These are phyloP conservation scores for Metschnikowia drakensbergensis DNA, from an alignment of 805 yeast species.

Conservation along the genomic window DNA sequence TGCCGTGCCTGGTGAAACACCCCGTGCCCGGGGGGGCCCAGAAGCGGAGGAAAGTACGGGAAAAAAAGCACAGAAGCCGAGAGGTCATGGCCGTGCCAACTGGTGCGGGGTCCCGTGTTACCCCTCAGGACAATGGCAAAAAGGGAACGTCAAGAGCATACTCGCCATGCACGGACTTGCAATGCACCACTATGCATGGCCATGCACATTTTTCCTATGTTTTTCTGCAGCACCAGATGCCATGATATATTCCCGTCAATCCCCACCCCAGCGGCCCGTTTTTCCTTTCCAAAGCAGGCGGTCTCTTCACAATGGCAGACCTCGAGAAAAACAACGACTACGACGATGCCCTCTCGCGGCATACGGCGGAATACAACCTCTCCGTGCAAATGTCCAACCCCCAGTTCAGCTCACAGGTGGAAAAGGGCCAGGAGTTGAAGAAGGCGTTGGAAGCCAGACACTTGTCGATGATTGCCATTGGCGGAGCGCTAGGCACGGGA, in stretches of 20 bases:
- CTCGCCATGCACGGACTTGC: neutral
- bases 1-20: neutral
- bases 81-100: neutral
- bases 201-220: neutral
- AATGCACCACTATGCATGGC: neutral
- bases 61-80: neutral
- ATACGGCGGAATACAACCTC: constrained; percentile 47
- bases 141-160: neutral
- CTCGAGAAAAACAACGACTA: constrained; percentile 22
- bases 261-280: neutral
- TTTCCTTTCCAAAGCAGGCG: neutral
- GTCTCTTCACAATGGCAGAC: constrained; percentile 10
- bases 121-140: neutral
- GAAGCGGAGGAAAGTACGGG: neutral
- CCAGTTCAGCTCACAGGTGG: constrained; percentile 26
- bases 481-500: constrained; percentile 83
- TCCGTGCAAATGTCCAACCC: constrained; percentile 46
- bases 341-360: constrained; percentile 34
- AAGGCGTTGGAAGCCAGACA: constrained; percentile 46
- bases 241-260: neutral
- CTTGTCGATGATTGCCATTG: constrained; percentile 71
- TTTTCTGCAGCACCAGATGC: neutral
- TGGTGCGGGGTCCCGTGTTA: neutral
- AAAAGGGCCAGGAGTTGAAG: constrained; percentile 44
- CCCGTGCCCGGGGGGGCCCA: neutral